phyloP scores from a whole-genome alignment of 1,284 basidiomycete genomes.

The Pseudozyma sp. region DNA sequence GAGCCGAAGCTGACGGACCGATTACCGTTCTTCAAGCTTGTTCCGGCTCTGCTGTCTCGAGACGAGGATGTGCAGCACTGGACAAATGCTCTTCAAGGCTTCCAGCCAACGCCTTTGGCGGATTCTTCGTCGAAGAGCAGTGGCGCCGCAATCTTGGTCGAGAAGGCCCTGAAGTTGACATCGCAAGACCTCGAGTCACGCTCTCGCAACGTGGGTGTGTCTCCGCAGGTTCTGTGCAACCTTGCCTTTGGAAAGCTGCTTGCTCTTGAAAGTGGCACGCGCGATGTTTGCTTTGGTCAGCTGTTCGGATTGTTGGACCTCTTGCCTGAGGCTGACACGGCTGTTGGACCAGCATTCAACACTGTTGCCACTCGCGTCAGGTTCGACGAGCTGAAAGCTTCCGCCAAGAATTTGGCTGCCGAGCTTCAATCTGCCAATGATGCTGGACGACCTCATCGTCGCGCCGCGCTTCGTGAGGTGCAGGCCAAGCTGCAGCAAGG shows the following conservation, averaged over 20 bases:
- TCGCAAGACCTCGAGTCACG: constrained; percentile 24
- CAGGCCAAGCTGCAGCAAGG: constrained; percentile 26
- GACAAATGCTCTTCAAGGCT: constrained; percentile 32
- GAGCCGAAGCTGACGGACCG: constrained; percentile 5
- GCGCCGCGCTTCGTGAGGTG: constrained; percentile 58
- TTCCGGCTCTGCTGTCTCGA: constrained; percentile 50
- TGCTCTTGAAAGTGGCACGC: constrained; percentile 31
- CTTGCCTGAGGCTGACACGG: constrained; percentile 47
- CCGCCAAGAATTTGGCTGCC: constrained; percentile 18
- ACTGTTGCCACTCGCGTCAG: constrained; percentile 57
- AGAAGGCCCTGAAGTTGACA: constrained; percentile 17
- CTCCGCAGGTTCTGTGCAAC: constrained; percentile 57
- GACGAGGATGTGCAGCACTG: constrained; percentile 50
- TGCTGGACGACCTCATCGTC: constrained; percentile 52
- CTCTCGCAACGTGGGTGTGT: constrained; percentile 43
- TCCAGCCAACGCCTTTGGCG: constrained; percentile 27
- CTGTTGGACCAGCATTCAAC: constrained; percentile 64
- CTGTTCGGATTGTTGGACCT: constrained; percentile 58
- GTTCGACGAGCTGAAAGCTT: constrained; percentile 19
- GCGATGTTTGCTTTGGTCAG: constrained; percentile 64
- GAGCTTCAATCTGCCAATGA: constrained; percentile 51
- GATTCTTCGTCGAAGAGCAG: not conserved
- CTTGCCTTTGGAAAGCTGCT: constrained; percentile 60
- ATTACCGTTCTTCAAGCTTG: constrained; percentile 40
- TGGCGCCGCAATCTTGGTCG: constrained; percentile 15